phyloP scores from a whole-genome alignment of 306 rosid genomes.

The Acacia acuminata region DNA sequence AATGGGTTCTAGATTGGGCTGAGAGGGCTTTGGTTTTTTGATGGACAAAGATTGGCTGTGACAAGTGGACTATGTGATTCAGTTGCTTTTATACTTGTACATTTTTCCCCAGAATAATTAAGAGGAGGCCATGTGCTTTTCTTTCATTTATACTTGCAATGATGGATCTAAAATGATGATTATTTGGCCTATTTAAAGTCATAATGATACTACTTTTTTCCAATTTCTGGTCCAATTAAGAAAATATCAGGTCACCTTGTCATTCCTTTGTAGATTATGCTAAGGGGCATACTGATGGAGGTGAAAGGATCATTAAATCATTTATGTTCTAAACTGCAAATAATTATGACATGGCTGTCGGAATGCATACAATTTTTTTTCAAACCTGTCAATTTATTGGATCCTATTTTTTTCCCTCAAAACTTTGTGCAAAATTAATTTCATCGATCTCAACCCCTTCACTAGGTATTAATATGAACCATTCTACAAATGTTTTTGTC shows the following conservation, averaged over 20 bases:
- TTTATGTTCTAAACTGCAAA: neutral
- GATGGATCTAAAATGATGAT: neutral
- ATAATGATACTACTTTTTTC: neutral
- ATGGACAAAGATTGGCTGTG: neutral
- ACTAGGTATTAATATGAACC: neutral
- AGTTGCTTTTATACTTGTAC: neutral
- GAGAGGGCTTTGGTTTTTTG: neutral
- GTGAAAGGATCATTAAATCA: neutral
- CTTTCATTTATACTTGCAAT: neutral
- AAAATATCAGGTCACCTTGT: neutral
- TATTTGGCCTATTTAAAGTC: neutral
- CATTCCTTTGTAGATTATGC: neutral
- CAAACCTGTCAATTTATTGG: neutral
- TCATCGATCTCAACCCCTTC: neutral
- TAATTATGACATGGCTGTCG: slow-evolving; percentile 14
- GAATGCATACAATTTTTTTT: neutral
- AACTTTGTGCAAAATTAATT: neutral
- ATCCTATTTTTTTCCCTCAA: neutral
- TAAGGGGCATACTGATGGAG: neutral
- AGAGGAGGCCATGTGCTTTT: slow-evolving; percentile 16
- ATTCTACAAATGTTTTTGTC: slow-evolving; percentile 6
- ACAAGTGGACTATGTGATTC: neutral
- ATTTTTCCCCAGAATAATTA: neutral
- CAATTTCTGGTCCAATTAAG: neutral
- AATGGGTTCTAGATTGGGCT: neutral